These are phyloP conservation scores for Bipolaris sorokiniana DNA, from an alignment of 2,329 filamentous ascomycete species.

Conservation along the genomic window DNA sequence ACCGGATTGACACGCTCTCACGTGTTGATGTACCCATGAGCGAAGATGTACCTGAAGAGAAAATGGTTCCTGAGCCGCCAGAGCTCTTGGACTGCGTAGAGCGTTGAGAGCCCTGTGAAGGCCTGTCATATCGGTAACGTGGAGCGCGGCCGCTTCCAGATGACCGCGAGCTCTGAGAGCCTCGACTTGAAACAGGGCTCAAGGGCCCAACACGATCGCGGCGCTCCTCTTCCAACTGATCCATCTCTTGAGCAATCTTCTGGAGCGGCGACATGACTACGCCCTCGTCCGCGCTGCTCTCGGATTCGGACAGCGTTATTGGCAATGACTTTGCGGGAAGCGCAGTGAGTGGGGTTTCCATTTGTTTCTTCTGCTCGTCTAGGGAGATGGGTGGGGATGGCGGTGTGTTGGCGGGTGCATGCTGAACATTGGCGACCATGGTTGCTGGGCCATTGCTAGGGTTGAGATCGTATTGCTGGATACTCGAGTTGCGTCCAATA, in stretches of 20 bases:
- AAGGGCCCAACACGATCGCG: slow-evolving; percentile 68
- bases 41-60: slow-evolving; percentile 69
- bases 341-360: slow-evolving; percentile 39
- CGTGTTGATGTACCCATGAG: slow-evolving; percentile 42
- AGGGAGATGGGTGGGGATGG: slow-evolving; percentile 83
- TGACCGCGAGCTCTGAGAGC: slow-evolving; percentile 64
- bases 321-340: slow-evolving; percentile 36
- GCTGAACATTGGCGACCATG: slow-evolving; percentile 86
- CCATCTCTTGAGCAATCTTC: slow-evolving; percentile 74
- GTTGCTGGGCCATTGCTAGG: slow-evolving; percentile 65
- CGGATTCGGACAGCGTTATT: slow-evolving; percentile 58
- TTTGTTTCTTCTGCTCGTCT: slow-evolving; percentile 67
- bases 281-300: slow-evolving; percentile 71
- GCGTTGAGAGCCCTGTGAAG: slow-evolving; percentile 34
- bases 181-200: slow-evolving; percentile 71
- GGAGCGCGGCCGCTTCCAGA: slow-evolving; percentile 55
- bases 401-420: slow-evolving; percentile 77
- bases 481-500: slow-evolving; percentile 81
- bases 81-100: slow-evolving; percentile 41
- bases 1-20: slow-evolving; percentile 65
- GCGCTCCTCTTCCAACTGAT: slow-evolving; percentile 66
- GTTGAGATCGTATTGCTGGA: slow-evolving; percentile 95
- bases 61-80: slow-evolving; percentile 64
- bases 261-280: slow-evolving; percentile 71
- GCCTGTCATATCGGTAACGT: slow-evolving; percentile 56